Evolutionary conservation across 1,139 yeast genomes (phyloP), one percentile per base, ranked within the genome.

Genomic region (Suhomyces wounanorum): DNA sequence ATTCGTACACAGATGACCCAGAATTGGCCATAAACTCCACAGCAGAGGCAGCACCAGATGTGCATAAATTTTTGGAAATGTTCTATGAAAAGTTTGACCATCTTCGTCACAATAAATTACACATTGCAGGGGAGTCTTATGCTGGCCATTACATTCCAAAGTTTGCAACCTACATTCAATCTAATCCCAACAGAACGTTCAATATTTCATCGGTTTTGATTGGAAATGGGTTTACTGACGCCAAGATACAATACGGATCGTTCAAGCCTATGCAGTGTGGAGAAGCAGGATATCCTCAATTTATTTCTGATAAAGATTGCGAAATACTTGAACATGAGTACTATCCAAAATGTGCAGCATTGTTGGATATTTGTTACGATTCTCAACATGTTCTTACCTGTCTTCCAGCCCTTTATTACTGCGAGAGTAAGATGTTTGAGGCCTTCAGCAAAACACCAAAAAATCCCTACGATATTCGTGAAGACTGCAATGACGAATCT

Each of bases 191-290:
- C 59, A 77, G 85, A 52, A 69, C 79, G 17, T 87, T 87, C 67
- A 80, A 86, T 57, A 76, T 88, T 58, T 68, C 81, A 10, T 86
- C 94, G 1, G 82, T 87, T 3, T 65, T 88, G 62, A 87, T 88
- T 59, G 96, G 96, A 38, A 88, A 88, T 68, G 96, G 96, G 44
- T 78, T 87, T 55, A 87, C 92, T 17, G 94, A 88, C 63, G 79
- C 92, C 1, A 73, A 83, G 53, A 71, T 81, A 48, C 95, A 88
- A 67, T 81, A 83, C 61, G 79, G 77, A 48, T 78, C 79, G 64
- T 87, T 86, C 64, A 82, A 80, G 60, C 91, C 91, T 57, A 87
- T 87, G 92, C 91, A 86, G 1, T 88, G 96, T 67, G 92, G 92
- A 40, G 67, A 78, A 61, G 92, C 91, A 48, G 95, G 95, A 0